phyloP scores from a whole-genome alignment of 2,329 filamentous ascomycete genomes.

The Botrytis hyacinthi region DNA sequence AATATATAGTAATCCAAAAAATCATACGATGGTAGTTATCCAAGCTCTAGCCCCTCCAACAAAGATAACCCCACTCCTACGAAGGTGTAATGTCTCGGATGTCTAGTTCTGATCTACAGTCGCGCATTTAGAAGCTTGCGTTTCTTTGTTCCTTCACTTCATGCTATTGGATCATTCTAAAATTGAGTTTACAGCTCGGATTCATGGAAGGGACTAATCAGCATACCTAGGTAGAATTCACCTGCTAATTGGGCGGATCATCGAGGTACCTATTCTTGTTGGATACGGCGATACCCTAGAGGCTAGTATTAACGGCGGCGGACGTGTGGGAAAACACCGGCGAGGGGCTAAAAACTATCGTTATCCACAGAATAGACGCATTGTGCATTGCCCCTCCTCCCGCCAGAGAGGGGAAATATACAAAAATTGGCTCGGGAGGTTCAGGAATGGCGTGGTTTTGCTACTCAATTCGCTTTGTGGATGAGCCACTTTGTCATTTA shows the following conservation, averaged over 20 bases:
- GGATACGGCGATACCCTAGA: background rate
- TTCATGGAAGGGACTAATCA: background rate
- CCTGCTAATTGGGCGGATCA: background rate
- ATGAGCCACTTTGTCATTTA: background rate
- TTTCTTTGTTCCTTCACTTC: background rate
- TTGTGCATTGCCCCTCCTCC: background rate
- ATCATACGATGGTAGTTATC: background rate
- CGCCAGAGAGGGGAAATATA: background rate
- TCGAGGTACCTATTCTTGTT: background rate
- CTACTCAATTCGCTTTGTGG: background rate
- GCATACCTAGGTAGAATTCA: background rate
- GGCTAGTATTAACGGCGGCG: conserved; percentile 7
- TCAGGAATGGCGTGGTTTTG: background rate
- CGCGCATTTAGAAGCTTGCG: background rate
- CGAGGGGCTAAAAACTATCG: background rate
- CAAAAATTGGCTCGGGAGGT: background rate
- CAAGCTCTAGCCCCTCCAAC: background rate
- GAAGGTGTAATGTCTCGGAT: background rate
- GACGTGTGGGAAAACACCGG: background rate
- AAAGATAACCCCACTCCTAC: background rate
- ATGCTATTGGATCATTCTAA: background rate
- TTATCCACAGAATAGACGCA: background rate
- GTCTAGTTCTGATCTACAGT: background rate
- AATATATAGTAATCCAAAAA: background rate
- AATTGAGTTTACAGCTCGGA: background rate